phyloP scores from a whole-genome alignment of 352 stramenopile genomes.

The Saprolegnia diclina region DNA sequence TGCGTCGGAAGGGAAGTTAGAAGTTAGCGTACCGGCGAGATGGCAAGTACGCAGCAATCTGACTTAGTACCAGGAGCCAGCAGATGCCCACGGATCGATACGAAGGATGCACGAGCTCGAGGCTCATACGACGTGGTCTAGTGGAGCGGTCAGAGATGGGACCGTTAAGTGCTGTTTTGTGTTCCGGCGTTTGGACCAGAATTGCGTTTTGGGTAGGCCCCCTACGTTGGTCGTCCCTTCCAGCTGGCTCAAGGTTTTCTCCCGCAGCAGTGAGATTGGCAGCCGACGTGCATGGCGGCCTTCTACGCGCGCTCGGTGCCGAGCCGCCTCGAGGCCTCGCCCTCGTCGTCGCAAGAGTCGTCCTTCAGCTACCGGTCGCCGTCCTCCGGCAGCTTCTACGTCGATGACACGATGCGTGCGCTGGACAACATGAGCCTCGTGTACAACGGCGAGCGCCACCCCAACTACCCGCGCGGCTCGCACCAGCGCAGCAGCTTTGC shows the following conservation, averaged over 20 bases:
- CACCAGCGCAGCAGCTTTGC: not conserved
- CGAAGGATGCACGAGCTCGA: no score
- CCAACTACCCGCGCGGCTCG: constrained; percentile 5
- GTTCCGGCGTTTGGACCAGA: not conserved
- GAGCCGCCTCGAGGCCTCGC: not conserved
- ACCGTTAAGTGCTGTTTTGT: not conserved
- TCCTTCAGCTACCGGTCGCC: not conserved
- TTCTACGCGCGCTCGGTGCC: not conserved
- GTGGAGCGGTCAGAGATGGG: not conserved
- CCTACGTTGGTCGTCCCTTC: no score
- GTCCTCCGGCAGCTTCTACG: not conserved
- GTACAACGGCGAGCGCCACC: constrained; percentile 3
- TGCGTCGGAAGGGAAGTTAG: no score
- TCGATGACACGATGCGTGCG: not conserved
- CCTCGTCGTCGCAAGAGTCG: not conserved
- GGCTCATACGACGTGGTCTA: no score
- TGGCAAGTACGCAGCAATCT: no score
- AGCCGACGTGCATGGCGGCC: not conserved
- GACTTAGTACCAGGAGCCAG: no score
- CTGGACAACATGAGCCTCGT: constrained; percentile 1
- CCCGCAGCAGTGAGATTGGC: not conserved
- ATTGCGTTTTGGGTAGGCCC: no score
- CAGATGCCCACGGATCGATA: no score
- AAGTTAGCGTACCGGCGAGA: no score
- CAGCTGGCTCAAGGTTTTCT: not conserved